Evolutionary conservation across 2,329 filamentous ascomycete species (phyloP), one percentile per base, ranked within the genome.

Genomic region (Paecilomyces sp.): DNA sequence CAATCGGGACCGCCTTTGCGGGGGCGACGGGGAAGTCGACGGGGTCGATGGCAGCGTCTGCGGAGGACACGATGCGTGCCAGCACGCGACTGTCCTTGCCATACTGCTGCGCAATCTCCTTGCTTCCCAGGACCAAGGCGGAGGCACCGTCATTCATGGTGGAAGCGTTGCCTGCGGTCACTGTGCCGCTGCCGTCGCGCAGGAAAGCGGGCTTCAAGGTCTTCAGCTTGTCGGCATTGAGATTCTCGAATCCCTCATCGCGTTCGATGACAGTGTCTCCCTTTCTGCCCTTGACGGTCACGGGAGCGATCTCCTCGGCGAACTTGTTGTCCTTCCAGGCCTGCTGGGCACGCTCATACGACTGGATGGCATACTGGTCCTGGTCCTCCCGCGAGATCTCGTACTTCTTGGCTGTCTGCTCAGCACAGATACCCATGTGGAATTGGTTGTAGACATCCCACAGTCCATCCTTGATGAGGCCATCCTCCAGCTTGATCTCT

Each of bases 341-440:
- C 64, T 88, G 87, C 74, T 97, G 92, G 8, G 93, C 91, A 59
- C 92, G 88, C 77, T 91, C 85, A 76, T 97, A 99, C 3, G 89
- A 94, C 73, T 86, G 83, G 62, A 97, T 92, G 13, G 94, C 91
- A 71, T 95, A 97, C 64, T 88, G 83, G 70, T 99, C 94, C 78
- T 99, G 94, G 73, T 90, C 86, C 75, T 97, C 86, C 13, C 94
- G 82, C 8, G 88, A 88, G 63, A 99, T 84, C 0, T 83, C 79
- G 75, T 91, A 84, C 68, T 92, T 93, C 81, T 96, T 96, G 55
- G 90, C 94, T 1, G 93, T 97, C 66, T 88, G 91, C 79, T 99
- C 94, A 15, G 92, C 92, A 72, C 94, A 99, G 68, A 94, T 92
- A 52, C 94, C 94, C 94, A 99, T 99, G 77, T 97, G 94, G 70